Evolutionary conservation across 2,329 filamentous ascomycete species (phyloP), one percentile per base, ranked within the genome.

Genomic region (Coleophoma cylindrospora): DNA sequence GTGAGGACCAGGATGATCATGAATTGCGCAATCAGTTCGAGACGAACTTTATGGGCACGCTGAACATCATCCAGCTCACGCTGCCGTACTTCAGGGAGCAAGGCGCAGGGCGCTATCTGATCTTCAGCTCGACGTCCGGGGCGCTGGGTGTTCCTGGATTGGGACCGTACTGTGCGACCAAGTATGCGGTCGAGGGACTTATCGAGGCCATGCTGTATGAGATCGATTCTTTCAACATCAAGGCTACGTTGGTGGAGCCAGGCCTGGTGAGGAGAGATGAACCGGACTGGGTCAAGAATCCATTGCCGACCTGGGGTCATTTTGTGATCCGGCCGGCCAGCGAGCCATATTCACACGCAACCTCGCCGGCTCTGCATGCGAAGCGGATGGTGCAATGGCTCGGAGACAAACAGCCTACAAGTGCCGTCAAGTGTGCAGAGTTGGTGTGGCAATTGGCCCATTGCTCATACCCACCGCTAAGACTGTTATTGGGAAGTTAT

Each of bases 161-260:
- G 6, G 92, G 92, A 0, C 92, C 92, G 0, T 97, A 96, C 65
- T 97, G 92, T 68, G 94, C 94, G 1, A 96, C 91, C 14, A 99
- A 97, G 67, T 97, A 96, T 69, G 94, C 94, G 0, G 90, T 96
- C 4, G 94, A 99, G 66, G 94, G 92, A 0, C 74, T 99, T 48
- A 91, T 97, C 59, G 94, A 99, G 69, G 91, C 89, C 14, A 92
- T 99, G 88, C 78, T 96, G 14, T 97, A 97, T 69, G 94, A 99
- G 66, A 86, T 95, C 36, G 91, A 96, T 51, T 74, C 76, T 0
- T 96, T 95, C 70, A 92, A 94, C 64, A 87, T 97, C 68, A 96
- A 95, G 68, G 89, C 89, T 0, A 96, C 92, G 2, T 78, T 99
- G 6, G 91, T 97, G 1, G 90, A 96, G 63, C 91, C 92, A 1